Base-by-base conservation (phyloP, 1,284 basidiomycete species). In the Leccinum angustisporum region DNA sequence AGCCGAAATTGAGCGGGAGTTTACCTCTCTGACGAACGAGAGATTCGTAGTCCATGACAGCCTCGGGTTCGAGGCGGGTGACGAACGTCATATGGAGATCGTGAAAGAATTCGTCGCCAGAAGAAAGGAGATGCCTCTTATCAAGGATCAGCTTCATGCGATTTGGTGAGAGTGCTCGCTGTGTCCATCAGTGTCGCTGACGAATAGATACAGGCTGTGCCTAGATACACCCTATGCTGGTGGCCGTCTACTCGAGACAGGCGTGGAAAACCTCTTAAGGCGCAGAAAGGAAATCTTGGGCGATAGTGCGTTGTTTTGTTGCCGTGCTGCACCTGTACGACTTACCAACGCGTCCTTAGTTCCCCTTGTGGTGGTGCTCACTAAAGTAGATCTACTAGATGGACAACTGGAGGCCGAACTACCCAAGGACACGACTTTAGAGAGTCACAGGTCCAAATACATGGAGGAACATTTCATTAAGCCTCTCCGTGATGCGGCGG, bases 41-140 rank as follows among this genome's bases (percentile, higher is more conserved):
- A 56, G 58, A 48, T 58, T 67, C n/a, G 66, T 67, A 6, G 56
- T 70, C 4, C 68, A 68, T 11, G 68, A 70, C 27, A 67, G 68
- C 38, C 63, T 60, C 8, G 66, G 66, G 0, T 70, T 67, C 9
- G 68, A 70, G 46, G 54, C 57, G 11, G 63, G n/a, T 4, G 68
- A 70, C 18, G 31, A 50, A 36, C 3, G 5, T 8, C 63, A 68
- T 10, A 56, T 66, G 14, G 27, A 55, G 0, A 34, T 21, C 6
- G 66, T 67, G 34, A 40, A 52, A 25, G 0, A 53, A 0, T 67
- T 69, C 4, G 46, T 69, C 18, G 21, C 55, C 6, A 31, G n/a
- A 25, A 61, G 66, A 27, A 34, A 48, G 46, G 48, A 36, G 1
- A 33, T n/a, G 57, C 43, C 27, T 27, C 27, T 7, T 6, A 33